Conservation (phyloP, 139 green algal species). For the Dunaliella sp. region DNA sequence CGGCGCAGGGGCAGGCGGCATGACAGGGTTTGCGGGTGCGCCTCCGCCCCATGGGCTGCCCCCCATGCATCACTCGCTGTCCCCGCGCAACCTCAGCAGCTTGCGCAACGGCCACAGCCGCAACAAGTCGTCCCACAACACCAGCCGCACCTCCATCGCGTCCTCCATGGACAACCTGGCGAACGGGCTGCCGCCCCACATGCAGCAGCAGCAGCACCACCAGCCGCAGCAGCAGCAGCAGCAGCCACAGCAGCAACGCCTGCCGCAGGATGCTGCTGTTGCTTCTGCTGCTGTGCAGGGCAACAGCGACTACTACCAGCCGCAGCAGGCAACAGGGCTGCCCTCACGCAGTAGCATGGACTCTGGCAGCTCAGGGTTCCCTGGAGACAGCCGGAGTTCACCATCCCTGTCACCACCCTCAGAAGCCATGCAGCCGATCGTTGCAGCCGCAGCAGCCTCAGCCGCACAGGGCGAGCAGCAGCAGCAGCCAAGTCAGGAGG, state of each 20-base stretch:
- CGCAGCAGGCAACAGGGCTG: background rate
- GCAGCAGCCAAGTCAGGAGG: too few species aligned
- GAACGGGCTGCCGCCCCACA: background rate
- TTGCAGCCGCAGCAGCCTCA: background rate
- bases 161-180: background rate
- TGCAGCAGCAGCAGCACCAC: background rate
- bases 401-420: background rate
- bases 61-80: background rate
- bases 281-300: too few species aligned
- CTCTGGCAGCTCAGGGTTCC: background rate
- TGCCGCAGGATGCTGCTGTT: background rate
- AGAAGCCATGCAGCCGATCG: background rate
- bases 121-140: background rate
- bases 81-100: background rate
- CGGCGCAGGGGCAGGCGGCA: background rate
- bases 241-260: background rate
- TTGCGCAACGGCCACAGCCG: background rate
- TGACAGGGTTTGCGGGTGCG: background rate
- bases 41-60: background rate
- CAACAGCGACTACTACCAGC: too few species aligned
- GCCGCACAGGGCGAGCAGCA: too few species aligned
- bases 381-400: background rate
- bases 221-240: background rate
- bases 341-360: background rate
- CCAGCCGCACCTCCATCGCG: background rate